These are phyloP conservation scores for Ceratonia siliqua DNA, from an alignment of 306 rosid genomes.

Conservation along the genomic window DNA sequence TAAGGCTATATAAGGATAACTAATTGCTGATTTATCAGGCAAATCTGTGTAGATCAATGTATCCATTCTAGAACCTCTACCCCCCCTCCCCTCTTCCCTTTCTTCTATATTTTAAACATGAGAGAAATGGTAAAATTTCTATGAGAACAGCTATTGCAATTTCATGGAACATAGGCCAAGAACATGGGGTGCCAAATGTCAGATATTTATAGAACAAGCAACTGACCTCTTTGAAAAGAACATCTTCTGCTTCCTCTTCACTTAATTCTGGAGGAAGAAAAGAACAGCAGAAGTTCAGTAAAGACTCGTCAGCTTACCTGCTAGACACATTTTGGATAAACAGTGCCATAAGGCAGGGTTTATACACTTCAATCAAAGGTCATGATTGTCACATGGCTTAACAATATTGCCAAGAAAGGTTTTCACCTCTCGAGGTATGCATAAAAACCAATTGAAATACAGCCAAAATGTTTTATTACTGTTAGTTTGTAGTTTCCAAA, in stretches of 20 bases:
- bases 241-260: constrained; percentile 88
- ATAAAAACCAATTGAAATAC: neutral
- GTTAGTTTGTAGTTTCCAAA: constrained; percentile 9
- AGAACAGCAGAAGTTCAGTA: constrained; percentile 26
- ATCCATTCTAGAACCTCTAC: neutral
- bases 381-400: neutral
- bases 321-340: constrained; percentile 3
- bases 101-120: neutral
- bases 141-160: too few species aligned
- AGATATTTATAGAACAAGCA: constrained; percentile 27
- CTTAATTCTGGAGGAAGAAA: constrained; percentile 76
- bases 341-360: neutral
- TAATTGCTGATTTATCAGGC: neutral
- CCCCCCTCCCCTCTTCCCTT: too few species aligned
- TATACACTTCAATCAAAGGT: constrained; percentile 26
- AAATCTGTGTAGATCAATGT: neutral
- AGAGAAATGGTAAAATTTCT: neutral
- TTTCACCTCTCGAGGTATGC: neutral
- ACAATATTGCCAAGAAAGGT: neutral
- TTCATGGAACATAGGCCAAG: neutral
- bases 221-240: constrained; percentile 88
- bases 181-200: constrained; percentile 19
- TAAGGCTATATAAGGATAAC: neutral
- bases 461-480: constrained; percentile 1
- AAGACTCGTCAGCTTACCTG: constrained; percentile 30